Evolutionary conservation across 352 stramenopile genomes (phyloP).

Genomic region (Plasmopara halstedii): DNA sequence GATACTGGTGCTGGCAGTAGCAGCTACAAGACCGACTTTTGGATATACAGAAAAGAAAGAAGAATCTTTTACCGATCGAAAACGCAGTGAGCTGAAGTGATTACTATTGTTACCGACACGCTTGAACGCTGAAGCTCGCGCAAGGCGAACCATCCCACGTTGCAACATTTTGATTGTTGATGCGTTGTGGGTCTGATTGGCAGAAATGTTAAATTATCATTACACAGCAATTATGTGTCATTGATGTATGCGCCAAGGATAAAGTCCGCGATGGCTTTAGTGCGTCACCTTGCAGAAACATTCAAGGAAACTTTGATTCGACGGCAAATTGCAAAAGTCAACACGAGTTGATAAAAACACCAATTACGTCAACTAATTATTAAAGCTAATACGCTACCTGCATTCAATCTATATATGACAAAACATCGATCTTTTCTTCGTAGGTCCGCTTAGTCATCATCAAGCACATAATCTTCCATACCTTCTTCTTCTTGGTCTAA

Average conservation of each 20-base stretch:
- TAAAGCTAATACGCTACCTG: too few relatives aligned
- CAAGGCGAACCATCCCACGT: slow-evolving; percentile 13
- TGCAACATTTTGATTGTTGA: slow-evolving; percentile 21
- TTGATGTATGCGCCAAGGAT: too few relatives aligned
- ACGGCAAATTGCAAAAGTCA: too few relatives aligned
- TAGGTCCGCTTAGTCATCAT: slow-evolving; percentile 14
- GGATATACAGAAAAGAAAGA: slow-evolving; percentile 7
- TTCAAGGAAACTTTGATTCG: too few relatives aligned
- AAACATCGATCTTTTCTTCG: too few relatives aligned
- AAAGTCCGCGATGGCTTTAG: too few relatives aligned
- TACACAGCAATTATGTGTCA: too few relatives aligned
- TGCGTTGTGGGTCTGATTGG: slow-evolving; percentile 8
- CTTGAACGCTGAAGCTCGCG: slow-evolving; percentile 8
- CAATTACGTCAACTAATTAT: too few relatives aligned
- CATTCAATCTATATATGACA: too few relatives aligned
- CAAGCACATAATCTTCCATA: slow-evolving; percentile 31
- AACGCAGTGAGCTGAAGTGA: slow-evolving; percentile 7
- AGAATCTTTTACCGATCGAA: not conserved
- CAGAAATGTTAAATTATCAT: slow-evolving; percentile 6
- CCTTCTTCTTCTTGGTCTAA: slow-evolving; percentile 31
- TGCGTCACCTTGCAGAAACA: too few relatives aligned
- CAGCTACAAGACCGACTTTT: slow-evolving; percentile 24
- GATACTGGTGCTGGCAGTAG: slow-evolving; percentile 35
- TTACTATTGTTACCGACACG: not conserved
- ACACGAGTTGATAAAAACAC: too few relatives aligned